These are phyloP conservation scores for Pilobolus umbonatus DNA, from an alignment of 192 early-diverging fungal species.

Conservation along the genomic window DNA sequence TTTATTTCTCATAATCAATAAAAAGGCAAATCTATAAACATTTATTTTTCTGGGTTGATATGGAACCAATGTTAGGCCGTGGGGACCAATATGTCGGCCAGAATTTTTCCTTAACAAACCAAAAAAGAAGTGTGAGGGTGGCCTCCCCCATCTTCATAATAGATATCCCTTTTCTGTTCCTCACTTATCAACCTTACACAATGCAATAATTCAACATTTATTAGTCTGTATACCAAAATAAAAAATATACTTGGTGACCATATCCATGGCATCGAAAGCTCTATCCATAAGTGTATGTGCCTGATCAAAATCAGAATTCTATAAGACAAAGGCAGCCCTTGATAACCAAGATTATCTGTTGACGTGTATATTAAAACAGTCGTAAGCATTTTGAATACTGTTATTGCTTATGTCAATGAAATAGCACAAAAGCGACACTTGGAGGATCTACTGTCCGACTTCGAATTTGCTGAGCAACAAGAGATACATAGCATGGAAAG, in stretches of 20 bases:
- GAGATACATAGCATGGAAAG: conserved; percentile 7
- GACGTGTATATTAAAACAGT: conserved; percentile 1
- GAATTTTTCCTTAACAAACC: too few relatives aligned
- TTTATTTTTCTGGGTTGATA: too few relatives aligned
- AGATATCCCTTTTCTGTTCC: too few relatives aligned
- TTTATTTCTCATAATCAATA: too few relatives aligned
- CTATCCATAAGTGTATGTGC: conserved; percentile 5
- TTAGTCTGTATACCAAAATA: conserved; percentile 5
- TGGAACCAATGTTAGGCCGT: too few relatives aligned
- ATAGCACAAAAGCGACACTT: conserved; percentile 10
- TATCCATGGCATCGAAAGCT: conserved; percentile 7
- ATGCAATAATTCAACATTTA: conserved; percentile 7
- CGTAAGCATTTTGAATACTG: conserved; percentile 7
- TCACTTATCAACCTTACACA: neutral
- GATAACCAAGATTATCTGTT: conserved; percentile 3
- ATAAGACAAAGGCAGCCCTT: conserved; percentile 1
- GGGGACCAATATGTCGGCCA: too few relatives aligned
- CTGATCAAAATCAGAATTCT: conserved; percentile 4
- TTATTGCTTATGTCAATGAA: conserved; percentile 5
- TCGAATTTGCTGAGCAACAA: conserved; percentile 3
- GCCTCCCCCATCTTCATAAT: too few relatives aligned
- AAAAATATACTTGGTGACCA: conserved; percentile 9
- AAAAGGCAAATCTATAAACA: too few relatives aligned
- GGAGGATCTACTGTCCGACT: conserved; percentile 1
- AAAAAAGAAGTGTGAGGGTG: too few relatives aligned